Conservation (phyloP, 805 yeast genomes). For the Myxozyma nipponensis region DNA sequence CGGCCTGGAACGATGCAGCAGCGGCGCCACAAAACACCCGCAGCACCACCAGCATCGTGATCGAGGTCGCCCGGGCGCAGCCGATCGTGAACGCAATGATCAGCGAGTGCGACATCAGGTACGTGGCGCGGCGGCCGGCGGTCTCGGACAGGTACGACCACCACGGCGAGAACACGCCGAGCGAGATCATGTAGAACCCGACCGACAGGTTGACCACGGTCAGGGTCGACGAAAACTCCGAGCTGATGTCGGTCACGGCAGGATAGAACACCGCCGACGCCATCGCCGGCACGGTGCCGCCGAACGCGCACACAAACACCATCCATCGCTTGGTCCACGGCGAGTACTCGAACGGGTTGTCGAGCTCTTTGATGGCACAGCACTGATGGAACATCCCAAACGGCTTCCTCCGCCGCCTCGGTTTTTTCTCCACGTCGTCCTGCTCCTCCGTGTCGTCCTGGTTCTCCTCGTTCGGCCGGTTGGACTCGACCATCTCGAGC, state of each 20-base stretch:
- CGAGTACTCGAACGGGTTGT: constrained; percentile 67
- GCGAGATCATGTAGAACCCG: constrained; percentile 67
- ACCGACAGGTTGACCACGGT: constrained; percentile 65
- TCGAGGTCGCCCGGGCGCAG: constrained; percentile 59
- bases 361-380: constrained; percentile 61
- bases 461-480: background rate
- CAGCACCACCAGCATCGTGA: constrained; percentile 60
- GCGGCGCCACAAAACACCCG: constrained; percentile 74
- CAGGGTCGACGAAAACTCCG: constrained; percentile 52
- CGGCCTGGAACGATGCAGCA: constrained; percentile 81
- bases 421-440: background rate
- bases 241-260: constrained; percentile 58
- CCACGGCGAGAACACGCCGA: constrained; percentile 84
- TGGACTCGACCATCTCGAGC: constrained; percentile 8
- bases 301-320: constrained; percentile 63
- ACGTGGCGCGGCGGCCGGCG: constrained; percentile 71
- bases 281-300: constrained; percentile 83
- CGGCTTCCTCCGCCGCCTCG: constrained; percentile 10
- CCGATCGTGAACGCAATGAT: constrained; percentile 62
- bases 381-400: constrained; percentile 31
- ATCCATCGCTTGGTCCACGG: constrained; percentile 47
- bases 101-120: constrained; percentile 60
- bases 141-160: constrained; percentile 79
- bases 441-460: background rate
- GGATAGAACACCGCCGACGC: constrained; percentile 82